These are phyloP conservation scores for Sporobolomyces pararoseus DNA, from an alignment of 768 basidiomycete species.

Conservation along the genomic window DNA sequence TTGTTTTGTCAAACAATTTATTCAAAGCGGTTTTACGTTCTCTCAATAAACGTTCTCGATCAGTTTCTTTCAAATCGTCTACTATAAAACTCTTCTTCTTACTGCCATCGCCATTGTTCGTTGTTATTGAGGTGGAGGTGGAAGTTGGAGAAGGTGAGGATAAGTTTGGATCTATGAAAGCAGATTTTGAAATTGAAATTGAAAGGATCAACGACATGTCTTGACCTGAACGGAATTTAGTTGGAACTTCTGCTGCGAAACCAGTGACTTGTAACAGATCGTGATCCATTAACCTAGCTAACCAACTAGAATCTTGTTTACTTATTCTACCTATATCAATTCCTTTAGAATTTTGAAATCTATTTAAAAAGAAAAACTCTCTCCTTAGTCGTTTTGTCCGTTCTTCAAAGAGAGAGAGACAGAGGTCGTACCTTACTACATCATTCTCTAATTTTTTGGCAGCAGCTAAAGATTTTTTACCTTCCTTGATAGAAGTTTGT, in stretches of 20 bases:
- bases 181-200: slow-evolving; percentile 64
- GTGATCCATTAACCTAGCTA: slow-evolving; percentile 68
- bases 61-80: slow-evolving; percentile 74
- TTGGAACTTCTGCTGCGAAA: background rate
- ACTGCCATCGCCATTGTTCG: too few relatives aligned
- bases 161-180: slow-evolving; percentile 55
- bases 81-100: slow-evolving; percentile 53
- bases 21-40: slow-evolving; percentile 73
- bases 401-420: too few relatives aligned
- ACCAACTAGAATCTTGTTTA: slow-evolving; percentile 67
- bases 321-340: slow-evolving; percentile 74
- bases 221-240: slow-evolving; percentile 53
- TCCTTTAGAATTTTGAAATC: slow-evolving; percentile 24
- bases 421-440: slow-evolving; percentile 40
- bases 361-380: too few relatives aligned
- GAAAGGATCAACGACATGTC: slow-evolving; percentile 73
- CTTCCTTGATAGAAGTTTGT: background rate
- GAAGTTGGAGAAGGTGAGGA: background rate
- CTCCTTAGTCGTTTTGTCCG: too few relatives aligned
- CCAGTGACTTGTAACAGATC: slow-evolving; percentile 18
- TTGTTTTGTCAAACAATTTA: slow-evolving; percentile 67
- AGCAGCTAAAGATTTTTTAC: slow-evolving; percentile 1
- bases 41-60: slow-evolving; percentile 70
- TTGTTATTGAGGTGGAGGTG: background rate
- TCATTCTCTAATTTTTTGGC: slow-evolving; percentile 32